These are phyloP conservation scores for Carex kokanica DNA, from an alignment of 176 grass and related monocot species.

Conservation along the genomic window DNA sequence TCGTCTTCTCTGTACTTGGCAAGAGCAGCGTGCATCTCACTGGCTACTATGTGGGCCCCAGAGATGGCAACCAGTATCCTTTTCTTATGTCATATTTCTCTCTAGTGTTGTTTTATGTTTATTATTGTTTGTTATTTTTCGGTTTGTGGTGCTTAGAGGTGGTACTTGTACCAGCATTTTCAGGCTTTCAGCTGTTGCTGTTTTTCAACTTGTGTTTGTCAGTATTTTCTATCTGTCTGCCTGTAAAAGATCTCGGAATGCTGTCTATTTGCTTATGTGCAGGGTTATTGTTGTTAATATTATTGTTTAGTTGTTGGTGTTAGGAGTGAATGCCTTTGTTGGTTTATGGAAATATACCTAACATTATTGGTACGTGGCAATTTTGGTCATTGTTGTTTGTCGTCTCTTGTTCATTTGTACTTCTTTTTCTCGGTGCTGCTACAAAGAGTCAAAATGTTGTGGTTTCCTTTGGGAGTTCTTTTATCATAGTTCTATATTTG, in stretches of 20 bases:
- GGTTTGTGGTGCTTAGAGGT: neutral
- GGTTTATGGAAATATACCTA: neutral
- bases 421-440: neutral
- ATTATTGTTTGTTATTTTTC: neutral
- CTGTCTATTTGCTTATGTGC: neutral
- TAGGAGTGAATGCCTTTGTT: neutral
- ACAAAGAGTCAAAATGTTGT: neutral
- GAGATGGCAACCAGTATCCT: constrained; percentile 64
- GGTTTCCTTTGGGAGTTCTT: neutral
- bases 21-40: constrained; percentile 52
- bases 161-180: neutral
- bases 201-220: neutral
- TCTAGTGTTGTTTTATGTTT: neutral
- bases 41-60: constrained; percentile 49
- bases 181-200: neutral
- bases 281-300: neutral
- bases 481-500: neutral
- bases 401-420: too few relatives aligned
- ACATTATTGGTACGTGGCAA: neutral
- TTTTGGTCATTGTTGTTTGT: too few relatives aligned
- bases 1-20: constrained; percentile 68
- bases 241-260: neutral
- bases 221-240: neutral
- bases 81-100: neutral
- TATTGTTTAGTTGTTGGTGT: neutral